phyloP scores from a whole-genome alignment of 352 stramenopile species.

The Pythium apleroticum region DNA sequence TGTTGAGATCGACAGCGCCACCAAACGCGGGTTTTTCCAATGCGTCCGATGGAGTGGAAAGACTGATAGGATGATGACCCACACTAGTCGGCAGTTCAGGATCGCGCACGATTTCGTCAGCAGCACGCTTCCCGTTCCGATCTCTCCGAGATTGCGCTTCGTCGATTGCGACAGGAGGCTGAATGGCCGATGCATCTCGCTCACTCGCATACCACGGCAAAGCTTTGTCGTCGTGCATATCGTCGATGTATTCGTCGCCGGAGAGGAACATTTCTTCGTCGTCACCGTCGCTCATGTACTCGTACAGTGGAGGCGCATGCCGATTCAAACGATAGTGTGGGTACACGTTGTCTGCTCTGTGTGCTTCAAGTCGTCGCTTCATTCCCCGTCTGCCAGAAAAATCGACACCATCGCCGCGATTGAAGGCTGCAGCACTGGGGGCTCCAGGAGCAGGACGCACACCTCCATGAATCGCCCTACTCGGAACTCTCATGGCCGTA shows the following conservation, averaged over 20 bases:
- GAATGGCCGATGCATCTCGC: neutral
- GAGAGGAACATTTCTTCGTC: constrained; percentile 8
- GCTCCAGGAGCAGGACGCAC: neutral
- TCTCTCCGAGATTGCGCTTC: neutral
- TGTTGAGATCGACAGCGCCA: neutral
- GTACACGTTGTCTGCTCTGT: constrained; percentile 5
- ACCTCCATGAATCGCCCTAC: neutral
- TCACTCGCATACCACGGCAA: neutral
- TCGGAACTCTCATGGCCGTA: neutral
- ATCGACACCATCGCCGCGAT: neutral
- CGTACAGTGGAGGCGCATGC: constrained; percentile 1
- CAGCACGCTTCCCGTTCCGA: neutral
- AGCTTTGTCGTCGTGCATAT: neutral
- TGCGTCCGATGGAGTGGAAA: neutral
- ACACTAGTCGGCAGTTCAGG: neutral
- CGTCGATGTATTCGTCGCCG: constrained; percentile 10
- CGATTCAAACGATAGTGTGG: constrained; percentile 3
- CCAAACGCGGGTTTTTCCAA: neutral
- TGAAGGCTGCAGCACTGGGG: neutral
- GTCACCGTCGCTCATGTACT: constrained; percentile 12
- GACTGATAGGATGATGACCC: neutral
- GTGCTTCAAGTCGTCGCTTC: constrained; percentile 16
- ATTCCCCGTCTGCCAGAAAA: constrained; percentile 3
- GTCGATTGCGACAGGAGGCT: neutral
- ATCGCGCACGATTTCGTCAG: neutral